These are phyloP conservation scores for Trichoderma afroharzianum DNA, from an alignment of 2,329 filamentous ascomycete species.

Conservation along the genomic window DNA sequence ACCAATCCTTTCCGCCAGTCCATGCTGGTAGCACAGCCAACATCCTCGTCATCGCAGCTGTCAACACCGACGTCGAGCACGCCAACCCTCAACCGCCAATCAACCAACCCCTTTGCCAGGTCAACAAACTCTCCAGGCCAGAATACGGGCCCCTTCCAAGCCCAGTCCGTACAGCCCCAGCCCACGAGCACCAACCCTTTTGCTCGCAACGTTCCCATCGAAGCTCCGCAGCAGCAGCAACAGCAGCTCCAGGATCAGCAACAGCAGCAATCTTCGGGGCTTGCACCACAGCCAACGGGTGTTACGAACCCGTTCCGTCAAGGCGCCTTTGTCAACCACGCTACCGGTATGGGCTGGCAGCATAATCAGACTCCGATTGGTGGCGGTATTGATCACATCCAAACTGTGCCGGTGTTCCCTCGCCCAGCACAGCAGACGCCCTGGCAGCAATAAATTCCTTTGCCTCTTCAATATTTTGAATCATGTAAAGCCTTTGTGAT, in stretches of 20 bases:
- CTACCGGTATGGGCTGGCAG: slow-evolving; percentile 87
- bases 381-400: slow-evolving; percentile 72
- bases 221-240: slow-evolving; percentile 13
- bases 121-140: slow-evolving; percentile 32
- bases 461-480: background rate
- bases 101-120: slow-evolving; percentile 86
- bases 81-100: slow-evolving; percentile 52
- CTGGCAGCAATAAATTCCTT: slow-evolving; percentile 51
- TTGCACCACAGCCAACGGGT: slow-evolving; percentile 76
- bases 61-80: slow-evolving; percentile 43
- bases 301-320: slow-evolving; percentile 95
- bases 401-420: slow-evolving; percentile 82
- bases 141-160: slow-evolving; percentile 25
- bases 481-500: slow-evolving; percentile 3
- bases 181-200: slow-evolving; percentile 60
- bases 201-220: slow-evolving; percentile 40
- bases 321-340: slow-evolving; percentile 82
- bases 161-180: slow-evolving; percentile 26
- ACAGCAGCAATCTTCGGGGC: slow-evolving; percentile 43
- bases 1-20: slow-evolving; percentile 96
- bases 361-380: slow-evolving; percentile 73
- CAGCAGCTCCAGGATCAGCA: slow-evolving; percentile 38
- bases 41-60: slow-evolving; percentile 32
- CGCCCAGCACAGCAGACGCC: slow-evolving; percentile 64
- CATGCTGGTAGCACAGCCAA: slow-evolving; percentile 64